Percentiles rank a stretch among this genome's conserved stretches.
Conservation (phyloP, 345 rosid genomes). For the Turritis glabra region DNA sequence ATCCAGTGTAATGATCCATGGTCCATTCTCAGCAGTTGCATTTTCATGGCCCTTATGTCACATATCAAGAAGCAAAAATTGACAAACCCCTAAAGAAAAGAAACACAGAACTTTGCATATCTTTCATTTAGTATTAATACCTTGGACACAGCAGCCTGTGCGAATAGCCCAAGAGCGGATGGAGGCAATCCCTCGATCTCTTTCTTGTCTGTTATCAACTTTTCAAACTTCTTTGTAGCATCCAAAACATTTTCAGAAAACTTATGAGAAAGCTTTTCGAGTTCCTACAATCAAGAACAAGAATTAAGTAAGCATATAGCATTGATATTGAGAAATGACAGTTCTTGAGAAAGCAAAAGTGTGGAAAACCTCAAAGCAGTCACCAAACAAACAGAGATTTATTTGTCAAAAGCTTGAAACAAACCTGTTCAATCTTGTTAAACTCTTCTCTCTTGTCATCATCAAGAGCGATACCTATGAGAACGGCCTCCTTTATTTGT, state of each 20-base stretch:
- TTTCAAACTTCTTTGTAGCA: slow-evolving; percentile 91
- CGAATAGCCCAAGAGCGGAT: slow-evolving; percentile 77
- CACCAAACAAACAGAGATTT: background rate
- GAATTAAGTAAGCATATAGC: background rate
- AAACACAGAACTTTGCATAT: background rate
- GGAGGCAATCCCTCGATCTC: slow-evolving; percentile 90
- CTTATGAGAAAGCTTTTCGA: slow-evolving; percentile 74
- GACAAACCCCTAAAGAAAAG: background rate
- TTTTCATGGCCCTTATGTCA: slow-evolving; percentile 66
- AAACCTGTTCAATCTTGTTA: slow-evolving; percentile 88
- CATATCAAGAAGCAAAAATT: slow-evolving; percentile 3
- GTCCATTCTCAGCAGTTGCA: slow-evolving; percentile 84
- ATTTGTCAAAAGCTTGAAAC: background rate
- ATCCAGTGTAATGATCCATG: slow-evolving; percentile 86
- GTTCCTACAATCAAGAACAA: slow-evolving; percentile 59
- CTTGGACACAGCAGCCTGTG: slow-evolving; percentile 87
- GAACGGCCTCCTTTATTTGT: slow-evolving; percentile 84
- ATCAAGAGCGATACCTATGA: slow-evolving; percentile 82
- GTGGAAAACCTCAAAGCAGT: background rate
- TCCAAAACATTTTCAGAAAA: slow-evolving; percentile 88
- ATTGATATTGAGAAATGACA: background rate
- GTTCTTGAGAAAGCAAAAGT: background rate
- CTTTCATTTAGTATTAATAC: slow-evolving; percentile 38
- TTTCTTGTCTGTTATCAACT: slow-evolving; percentile 69
- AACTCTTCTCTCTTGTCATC: slow-evolving; percentile 78